phyloP scores from a whole-genome alignment of 768 basidiomycete species.

The Erythrobasidium yunnanense region DNA sequence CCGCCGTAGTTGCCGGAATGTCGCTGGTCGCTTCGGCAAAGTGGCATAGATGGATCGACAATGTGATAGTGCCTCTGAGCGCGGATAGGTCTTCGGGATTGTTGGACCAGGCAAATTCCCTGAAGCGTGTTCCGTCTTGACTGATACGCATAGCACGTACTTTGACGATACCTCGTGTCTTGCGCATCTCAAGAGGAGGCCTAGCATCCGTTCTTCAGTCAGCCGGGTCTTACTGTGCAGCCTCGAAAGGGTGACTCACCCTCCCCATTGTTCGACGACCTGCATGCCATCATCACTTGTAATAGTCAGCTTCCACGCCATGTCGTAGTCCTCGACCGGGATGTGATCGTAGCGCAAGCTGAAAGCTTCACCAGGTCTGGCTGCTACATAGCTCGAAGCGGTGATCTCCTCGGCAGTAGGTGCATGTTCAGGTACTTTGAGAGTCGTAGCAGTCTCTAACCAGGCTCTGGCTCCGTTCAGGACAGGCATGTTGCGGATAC shows the following conservation, averaged over 20 bases:
- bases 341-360: conserved; percentile 23
- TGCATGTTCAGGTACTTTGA: conserved; percentile 16
- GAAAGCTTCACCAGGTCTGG: conserved; percentile 19
- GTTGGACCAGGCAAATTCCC: conserved; percentile 20
- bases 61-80: conserved; percentile 15
- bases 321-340: conserved; percentile 1
- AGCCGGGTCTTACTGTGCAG: not conserved
- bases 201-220: not conserved
- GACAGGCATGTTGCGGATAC: conserved; percentile 8
- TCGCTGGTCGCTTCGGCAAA: conserved; percentile 22
- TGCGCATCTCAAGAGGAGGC: conserved; percentile 24
- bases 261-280: conserved; percentile 23
- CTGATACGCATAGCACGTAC: conserved; percentile 24
- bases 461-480: conserved; percentile 19
- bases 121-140: conserved; percentile 21
- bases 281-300: conserved; percentile 6
- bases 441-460: conserved; percentile 21
- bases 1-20: not conserved
- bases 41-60: conserved; percentile 21
- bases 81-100: not conserved
- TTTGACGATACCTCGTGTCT: conserved; percentile 20
- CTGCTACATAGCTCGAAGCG: conserved; percentile 8
- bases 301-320: conserved; percentile 24
- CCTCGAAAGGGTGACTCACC: not conserved
- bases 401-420: not conserved